phyloP scores from a whole-genome alignment of 805 yeast genomes.

The Saccharomycopsis vini region DNA sequence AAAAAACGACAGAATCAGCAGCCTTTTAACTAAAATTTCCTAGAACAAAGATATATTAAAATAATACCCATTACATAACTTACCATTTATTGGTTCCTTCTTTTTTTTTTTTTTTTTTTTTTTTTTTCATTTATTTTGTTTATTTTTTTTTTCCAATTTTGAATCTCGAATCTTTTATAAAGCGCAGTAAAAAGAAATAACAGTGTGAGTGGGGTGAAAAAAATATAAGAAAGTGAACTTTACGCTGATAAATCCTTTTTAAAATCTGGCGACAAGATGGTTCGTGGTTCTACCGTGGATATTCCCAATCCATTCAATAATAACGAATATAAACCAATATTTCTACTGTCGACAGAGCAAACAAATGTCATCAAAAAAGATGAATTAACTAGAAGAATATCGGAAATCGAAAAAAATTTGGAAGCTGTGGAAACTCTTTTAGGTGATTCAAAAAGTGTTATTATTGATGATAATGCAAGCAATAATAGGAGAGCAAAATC shows the following conservation, averaged over 20 bases:
- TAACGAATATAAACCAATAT: slow-evolving; percentile 19
- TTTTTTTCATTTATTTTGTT: neutral
- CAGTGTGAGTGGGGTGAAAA: too few relatives aligned
- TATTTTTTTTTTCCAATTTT: neutral
- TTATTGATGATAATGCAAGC: slow-evolving; percentile 6
- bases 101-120: neutral
- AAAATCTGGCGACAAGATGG: slow-evolving; percentile 1
- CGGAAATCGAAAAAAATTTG: slow-evolving; percentile 16
- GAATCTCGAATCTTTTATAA: neutral
- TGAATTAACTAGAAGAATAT: slow-evolving; percentile 12
- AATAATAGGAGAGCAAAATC: neutral
- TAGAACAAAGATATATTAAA: too few relatives aligned
- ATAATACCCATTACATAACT: too few relatives aligned
- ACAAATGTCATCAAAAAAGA: slow-evolving; percentile 10
- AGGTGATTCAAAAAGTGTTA: slow-evolving; percentile 13
- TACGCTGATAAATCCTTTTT: too few relatives aligned
- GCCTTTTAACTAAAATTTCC: too few relatives aligned
- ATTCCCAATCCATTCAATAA: slow-evolving; percentile 20
- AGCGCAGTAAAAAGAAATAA: too few relatives aligned
- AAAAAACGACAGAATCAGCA: too few relatives aligned
- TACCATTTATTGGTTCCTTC: too few relatives aligned
- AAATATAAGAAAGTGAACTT: too few relatives aligned
- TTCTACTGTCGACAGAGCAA: slow-evolving; percentile 15
- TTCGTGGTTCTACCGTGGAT: slow-evolving; percentile 8
- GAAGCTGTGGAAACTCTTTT: slow-evolving; percentile 17